phyloP scores from a whole-genome alignment of 257 asterid species.

The Fraxinus pennsylvanica region DNA sequence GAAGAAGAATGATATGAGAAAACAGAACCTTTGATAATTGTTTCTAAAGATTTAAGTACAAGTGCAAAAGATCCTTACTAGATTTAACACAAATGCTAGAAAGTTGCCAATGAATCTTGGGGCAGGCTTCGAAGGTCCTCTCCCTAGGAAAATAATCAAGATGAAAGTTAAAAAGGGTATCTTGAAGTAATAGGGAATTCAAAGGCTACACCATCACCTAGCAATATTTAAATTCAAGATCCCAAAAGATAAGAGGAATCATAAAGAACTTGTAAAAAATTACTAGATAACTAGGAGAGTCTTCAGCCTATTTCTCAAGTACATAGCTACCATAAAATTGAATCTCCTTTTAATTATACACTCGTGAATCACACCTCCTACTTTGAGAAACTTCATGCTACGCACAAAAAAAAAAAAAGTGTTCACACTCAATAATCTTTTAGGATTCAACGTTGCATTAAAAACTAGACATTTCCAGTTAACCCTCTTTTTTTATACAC shows the following conservation, averaged over 20 bases:
- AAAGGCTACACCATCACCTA: background rate
- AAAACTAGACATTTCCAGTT: background rate
- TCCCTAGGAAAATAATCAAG: constrained; percentile 46
- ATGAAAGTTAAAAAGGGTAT: constrained; percentile 15
- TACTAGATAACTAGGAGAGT: background rate
- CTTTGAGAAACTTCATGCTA: background rate
- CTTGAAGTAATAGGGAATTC: constrained; percentile 12
- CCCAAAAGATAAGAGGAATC: background rate
- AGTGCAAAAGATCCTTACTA: constrained; percentile 48
- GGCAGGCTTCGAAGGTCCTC: constrained; percentile 87
- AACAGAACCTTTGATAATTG: constrained; percentile 1
- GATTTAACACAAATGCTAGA: constrained; percentile 76
- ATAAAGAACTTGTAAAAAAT: background rate
- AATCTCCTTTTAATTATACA: background rate
- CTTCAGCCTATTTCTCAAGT: background rate
- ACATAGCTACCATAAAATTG: background rate
- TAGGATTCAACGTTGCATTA: background rate
- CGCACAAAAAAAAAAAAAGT: background rate
- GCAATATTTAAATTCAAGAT: background rate
- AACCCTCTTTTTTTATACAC: background rate
- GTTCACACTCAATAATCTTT: background rate
- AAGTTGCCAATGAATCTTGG: constrained; percentile 80
- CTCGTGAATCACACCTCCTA: background rate
- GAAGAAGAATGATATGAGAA: constrained; percentile 27
- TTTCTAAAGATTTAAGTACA: constrained; percentile 10